Percentiles rank a stretch among this genome's conserved stretches.
These are phyloP conservation scores for Acer yangbiense DNA, from an alignment of 345 rosid species.

Conservation along the genomic window DNA sequence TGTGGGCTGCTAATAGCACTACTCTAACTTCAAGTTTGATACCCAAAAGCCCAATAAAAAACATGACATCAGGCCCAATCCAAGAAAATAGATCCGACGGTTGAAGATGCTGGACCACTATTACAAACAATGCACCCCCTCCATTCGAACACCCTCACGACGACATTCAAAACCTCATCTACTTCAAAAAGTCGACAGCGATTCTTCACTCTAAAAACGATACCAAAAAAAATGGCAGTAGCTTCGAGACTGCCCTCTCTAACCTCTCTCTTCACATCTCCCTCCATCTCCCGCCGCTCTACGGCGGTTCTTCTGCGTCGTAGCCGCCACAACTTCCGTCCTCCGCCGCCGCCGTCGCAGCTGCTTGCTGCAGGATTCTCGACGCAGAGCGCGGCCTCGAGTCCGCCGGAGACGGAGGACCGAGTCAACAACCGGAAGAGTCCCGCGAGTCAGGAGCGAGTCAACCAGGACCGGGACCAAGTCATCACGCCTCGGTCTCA, in stretches of 20 bases:
- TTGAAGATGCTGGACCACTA: not conserved
- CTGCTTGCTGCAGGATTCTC: constrained; percentile 48
- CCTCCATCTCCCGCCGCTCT: constrained; percentile 43
- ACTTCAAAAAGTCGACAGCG: not conserved
- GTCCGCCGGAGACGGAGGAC: constrained; percentile 56
- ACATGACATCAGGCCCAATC: not conserved
- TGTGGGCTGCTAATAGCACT: too few relatives aligned
- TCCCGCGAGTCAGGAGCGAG: constrained; percentile 28
- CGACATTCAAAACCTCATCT: constrained; percentile 23
- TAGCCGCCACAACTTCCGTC: constrained; percentile 27
- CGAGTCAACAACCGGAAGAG: constrained; percentile 38
- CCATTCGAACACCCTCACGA: not conserved
- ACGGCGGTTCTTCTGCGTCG: constrained; percentile 32
- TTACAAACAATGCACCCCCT: not conserved
- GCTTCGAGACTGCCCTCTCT: constrained; percentile 67
- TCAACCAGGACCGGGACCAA: constrained; percentile 40
- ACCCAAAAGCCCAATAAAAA: not conserved
- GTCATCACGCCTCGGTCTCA: constrained; percentile 80
- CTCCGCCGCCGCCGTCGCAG: constrained; percentile 29
- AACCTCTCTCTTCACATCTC: constrained; percentile 50
- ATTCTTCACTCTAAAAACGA: not conserved
- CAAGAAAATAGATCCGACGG: not conserved
- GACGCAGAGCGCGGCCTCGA: constrained; percentile 49
- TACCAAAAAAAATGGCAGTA: constrained; percentile 47
- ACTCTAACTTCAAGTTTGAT: not conserved